Base-by-base conservation (phyloP, 1,284 basidiomycete genomes). In the Ganoderma resinaceum region DNA sequence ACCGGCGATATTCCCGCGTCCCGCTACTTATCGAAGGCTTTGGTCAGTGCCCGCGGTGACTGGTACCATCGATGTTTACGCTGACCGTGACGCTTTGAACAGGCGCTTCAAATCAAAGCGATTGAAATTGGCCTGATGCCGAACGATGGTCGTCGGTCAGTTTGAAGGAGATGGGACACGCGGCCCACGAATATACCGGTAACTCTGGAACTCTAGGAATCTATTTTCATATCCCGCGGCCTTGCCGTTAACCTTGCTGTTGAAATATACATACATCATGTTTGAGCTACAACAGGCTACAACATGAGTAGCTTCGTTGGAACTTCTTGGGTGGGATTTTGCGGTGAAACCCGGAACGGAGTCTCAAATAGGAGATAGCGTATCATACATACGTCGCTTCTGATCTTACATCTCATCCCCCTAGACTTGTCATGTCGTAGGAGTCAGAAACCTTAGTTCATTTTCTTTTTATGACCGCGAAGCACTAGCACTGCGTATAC, bases 1-100 rank as follows among this genome's bases (percentile, higher is more conserved):
- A 76, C 74, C 1, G 80, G 80, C 1, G 79, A 81, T 66, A 80
- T 83, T 63, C 69, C 65, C 20, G 67, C 69, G n/a, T 75, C 76
- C 0, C 74, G 82, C 9, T 77, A 79, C 67, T 66, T 74, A 60
- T 80, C 82, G 4, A 82, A 80, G 66, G 73, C 76, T 20, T 63
- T 83, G 73, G 81, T 81, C 46, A 60, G 78, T 49, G 12, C 23
- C 0, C 23, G 14, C 26, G 11, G 7, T 26, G 11, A 26, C 2
- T 46, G 9, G 6, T 3, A 26, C 46, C 23, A 4, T 14, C 20
- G 23, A 49, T 5, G n/a, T 49, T 26, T 49, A 4, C 4, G 23
- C n/a, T 49, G 23, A 49, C 23, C 20, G n/a, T 11, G 23, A 26
- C 23, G 29, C 23, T 42, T 26, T 26, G 12, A 26, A 26, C 46